phyloP scores from a whole-genome alignment of 148 eudicot genomes.

The Chenopodium suecicum region DNA sequence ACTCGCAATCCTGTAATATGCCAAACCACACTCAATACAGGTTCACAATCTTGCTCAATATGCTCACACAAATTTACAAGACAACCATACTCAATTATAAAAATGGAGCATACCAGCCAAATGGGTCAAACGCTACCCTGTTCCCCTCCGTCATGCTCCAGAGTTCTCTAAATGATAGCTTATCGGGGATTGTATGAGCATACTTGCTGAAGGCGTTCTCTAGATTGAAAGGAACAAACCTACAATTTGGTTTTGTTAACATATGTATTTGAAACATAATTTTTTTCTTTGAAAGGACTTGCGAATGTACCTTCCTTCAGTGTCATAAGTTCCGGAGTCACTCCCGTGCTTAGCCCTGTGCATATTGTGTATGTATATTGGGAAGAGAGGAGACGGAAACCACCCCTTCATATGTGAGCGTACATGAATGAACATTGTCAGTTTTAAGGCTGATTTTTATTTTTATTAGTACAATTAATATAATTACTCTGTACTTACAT shows the following conservation, averaged over 20 bases:
- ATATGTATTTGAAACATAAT: neutral
- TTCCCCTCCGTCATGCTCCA: conserved; percentile 88
- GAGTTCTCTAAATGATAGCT: conserved; percentile 62
- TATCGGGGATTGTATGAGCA: conserved; percentile 65
- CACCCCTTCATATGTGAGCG: conserved; percentile 44
- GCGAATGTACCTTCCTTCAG: conserved; percentile 60
- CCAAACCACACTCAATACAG: no score
- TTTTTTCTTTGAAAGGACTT: neutral
- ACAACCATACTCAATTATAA: no score
- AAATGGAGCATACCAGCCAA: conserved; percentile 53
- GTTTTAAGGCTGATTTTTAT: no score
- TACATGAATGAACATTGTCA: neutral
- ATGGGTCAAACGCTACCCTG: conserved; percentile 52
- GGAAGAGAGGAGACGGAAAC: conserved; percentile 56
- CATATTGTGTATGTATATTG: conserved; percentile 57
- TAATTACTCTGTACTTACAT: conserved; percentile 49
- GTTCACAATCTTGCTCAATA: no score
- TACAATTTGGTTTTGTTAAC: conserved; percentile 17
- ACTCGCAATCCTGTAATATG: conserved; percentile 42
- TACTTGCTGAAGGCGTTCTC: conserved; percentile 80
- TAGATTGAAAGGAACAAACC: conserved; percentile 55
- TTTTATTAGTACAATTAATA: neutral
- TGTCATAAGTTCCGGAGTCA: conserved; percentile 68
- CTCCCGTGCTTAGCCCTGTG: conserved; percentile 76
- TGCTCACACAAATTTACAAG: neutral